Conservation (phyloP, 2,329 filamentous ascomycete genomes). For the Botrytis sinoallii region DNA sequence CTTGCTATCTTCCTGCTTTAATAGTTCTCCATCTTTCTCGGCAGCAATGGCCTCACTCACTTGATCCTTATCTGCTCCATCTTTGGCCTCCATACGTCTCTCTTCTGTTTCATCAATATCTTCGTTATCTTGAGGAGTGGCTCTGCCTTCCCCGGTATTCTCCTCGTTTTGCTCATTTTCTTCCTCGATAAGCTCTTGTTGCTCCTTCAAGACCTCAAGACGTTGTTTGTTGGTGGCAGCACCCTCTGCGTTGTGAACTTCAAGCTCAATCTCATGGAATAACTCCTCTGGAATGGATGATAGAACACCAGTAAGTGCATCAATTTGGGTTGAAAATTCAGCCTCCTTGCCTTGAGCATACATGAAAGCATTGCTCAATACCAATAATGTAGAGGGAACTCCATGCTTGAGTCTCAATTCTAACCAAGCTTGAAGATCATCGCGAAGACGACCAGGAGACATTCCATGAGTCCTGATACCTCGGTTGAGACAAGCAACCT, state of each 20-base stretch:
- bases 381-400: slow-evolving; percentile 92
- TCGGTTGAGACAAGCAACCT: slow-evolving; percentile 86
- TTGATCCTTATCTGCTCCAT: slow-evolving; percentile 45
- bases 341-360: slow-evolving; percentile 81
- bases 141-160: slow-evolving; percentile 70
- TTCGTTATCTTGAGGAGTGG: slow-evolving; percentile 78
- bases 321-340: slow-evolving; percentile 85
- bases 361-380: slow-evolving; percentile 96
- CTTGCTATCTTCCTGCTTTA: slow-evolving; percentile 42
- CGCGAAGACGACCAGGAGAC: slow-evolving; percentile 80
- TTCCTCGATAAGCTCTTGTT: slow-evolving; percentile 96
- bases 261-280: slow-evolving; percentile 98
- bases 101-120: slow-evolving; percentile 95
- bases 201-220: slow-evolving; percentile 95
- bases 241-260: slow-evolving; percentile 94
- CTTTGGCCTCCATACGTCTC: slow-evolving; percentile 53
- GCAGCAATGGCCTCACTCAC: slow-evolving; percentile 54
- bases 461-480: slow-evolving; percentile 91
- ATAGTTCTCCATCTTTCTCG: slow-evolving; percentile 50
- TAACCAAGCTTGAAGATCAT: slow-evolving; percentile 90
- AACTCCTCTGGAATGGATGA: slow-evolving; percentile 95
- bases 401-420: slow-evolving; percentile 89
- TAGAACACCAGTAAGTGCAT: slow-evolving; percentile 86
- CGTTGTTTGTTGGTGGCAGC: slow-evolving; percentile 98
- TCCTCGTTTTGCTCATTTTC: slow-evolving; percentile 89